Evolutionary conservation across 2,329 filamentous ascomycete genomes (phyloP).

Genomic region (Pseudogymnoascus sp.): DNA sequence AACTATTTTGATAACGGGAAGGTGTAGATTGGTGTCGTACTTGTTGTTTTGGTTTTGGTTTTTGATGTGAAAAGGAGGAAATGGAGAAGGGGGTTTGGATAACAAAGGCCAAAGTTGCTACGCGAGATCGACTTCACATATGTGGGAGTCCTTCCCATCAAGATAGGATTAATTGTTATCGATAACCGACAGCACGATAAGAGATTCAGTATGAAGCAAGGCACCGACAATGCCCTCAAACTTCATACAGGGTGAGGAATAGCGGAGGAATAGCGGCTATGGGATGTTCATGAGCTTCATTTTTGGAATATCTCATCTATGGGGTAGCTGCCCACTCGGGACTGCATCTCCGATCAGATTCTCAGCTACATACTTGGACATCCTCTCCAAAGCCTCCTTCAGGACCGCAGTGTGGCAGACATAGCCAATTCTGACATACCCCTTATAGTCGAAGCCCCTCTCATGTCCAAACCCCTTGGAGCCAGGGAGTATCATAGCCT

Average conservation of each 20-base stretch:
- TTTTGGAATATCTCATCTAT: conserved; percentile 1
- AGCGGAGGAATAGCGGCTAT: no score
- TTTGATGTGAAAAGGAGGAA: background rate
- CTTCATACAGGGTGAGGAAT: background rate
- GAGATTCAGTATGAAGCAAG: background rate
- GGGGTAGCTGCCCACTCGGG: background rate
- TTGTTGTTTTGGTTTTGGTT: no score
- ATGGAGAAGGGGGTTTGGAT: background rate
- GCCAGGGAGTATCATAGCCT: conserved; percentile 68
- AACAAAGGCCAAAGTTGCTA: conserved; percentile 7
- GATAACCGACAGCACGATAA: conserved; percentile 7
- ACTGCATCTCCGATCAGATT: conserved; percentile 10
- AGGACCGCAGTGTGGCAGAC: conserved; percentile 63
- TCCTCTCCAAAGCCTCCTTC: conserved; percentile 48
- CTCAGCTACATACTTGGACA: conserved; percentile 23
- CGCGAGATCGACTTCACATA: background rate
- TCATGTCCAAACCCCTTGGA: conserved; percentile 58
- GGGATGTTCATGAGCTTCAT: background rate
- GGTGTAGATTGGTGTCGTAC: background rate
- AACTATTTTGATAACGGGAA: background rate
- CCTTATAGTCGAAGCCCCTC: conserved; percentile 53
- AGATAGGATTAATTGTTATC: conserved; percentile 6
- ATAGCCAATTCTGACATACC: conserved; percentile 71
- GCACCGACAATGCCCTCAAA: background rate
- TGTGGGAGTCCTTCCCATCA: background rate